Percentiles rank a stretch among this genome's conserved stretches.
Conservation (phyloP, 306 rosid genomes). For the Crataegus laevigata region DNA sequence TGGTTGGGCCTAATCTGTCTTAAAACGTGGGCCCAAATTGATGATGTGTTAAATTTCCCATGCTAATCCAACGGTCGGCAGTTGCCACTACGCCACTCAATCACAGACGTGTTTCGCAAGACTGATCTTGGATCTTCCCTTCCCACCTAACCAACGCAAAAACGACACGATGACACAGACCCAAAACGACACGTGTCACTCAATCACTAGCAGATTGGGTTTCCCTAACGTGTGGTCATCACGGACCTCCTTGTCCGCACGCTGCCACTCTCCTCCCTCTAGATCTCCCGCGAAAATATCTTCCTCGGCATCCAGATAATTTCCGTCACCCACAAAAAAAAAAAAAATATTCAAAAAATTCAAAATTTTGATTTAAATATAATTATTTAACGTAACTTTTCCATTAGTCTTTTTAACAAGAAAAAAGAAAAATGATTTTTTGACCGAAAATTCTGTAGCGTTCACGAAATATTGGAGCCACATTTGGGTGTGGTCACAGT, state of each 20-base stretch:
- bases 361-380: too few relatives aligned
- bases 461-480: background rate
- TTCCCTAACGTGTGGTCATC: constrained; percentile 91
- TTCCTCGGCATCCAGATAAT: constrained; percentile 22
- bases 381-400: background rate
- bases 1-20: too few relatives aligned
- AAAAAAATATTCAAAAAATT: background rate
- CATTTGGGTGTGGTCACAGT: background rate
- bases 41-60: background rate
- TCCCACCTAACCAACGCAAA: background rate
- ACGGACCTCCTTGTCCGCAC: constrained; percentile 30
- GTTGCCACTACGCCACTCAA: background rate
- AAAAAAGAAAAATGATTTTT: background rate
- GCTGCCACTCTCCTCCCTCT: constrained; percentile 20
- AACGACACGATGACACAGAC: background rate
- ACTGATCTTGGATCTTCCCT: background rate
- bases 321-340: background rate
- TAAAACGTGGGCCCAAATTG: background rate
- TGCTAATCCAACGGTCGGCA: background rate
- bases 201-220: constrained; percentile 35
- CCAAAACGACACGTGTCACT: constrained; percentile 50
- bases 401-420: background rate
- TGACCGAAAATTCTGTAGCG: background rate
- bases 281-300: constrained; percentile 11
- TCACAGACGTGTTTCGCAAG: background rate